A percentile compares a stretch with the other conserved stretches of the same genome.
Evolutionary conservation across 2,329 filamentous ascomycete genomes (phyloP).

Genomic region (Arthrobotrys iridis): DNA sequence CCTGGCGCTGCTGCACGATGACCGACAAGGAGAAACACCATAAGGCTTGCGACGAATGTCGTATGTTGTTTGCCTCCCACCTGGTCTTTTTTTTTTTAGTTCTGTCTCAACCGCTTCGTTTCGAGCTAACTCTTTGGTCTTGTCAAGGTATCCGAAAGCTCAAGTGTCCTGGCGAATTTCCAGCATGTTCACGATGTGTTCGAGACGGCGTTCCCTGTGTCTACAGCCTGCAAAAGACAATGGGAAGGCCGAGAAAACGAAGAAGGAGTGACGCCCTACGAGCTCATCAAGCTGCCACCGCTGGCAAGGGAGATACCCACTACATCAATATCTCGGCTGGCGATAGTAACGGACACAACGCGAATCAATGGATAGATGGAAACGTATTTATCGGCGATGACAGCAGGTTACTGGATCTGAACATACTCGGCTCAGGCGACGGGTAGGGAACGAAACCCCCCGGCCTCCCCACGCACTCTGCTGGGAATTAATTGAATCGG

Average conservation of each 20-base stretch:
- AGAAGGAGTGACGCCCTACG: slow-evolving; percentile 58
- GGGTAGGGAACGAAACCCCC: slow-evolving; percentile 21
- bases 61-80: slow-evolving; percentile 64
- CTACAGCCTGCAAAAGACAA: slow-evolving; percentile 73
- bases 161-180: slow-evolving; percentile 71
- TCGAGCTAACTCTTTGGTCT: slow-evolving; percentile 4
- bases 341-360: slow-evolving; percentile 24
- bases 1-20: slow-evolving; percentile 30
- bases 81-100: background rate
- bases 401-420: slow-evolving; percentile 38
- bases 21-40: slow-evolving; percentile 64
- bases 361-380: slow-evolving; percentile 37
- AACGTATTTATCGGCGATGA: slow-evolving; percentile 40
- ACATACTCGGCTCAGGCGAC: slow-evolving; percentile 35
- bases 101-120: background rate
- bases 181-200: slow-evolving; percentile 70
- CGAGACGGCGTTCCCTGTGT: slow-evolving; percentile 69
- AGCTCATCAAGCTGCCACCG: slow-evolving; percentile 31
- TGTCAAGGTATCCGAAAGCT: slow-evolving; percentile 70
- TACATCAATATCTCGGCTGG: slow-evolving; percentile 25
- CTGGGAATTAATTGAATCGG: background rate
- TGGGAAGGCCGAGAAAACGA: slow-evolving; percentile 73
- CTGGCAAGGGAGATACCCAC: slow-evolving; percentile 8
- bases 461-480: background rate
- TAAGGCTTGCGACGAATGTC: slow-evolving; percentile 74